Evolutionary conservation across 768 basidiomycete species (phyloP), one percentile per base, ranked within the genome.

Genomic region (Suillus brevipes): DNA sequence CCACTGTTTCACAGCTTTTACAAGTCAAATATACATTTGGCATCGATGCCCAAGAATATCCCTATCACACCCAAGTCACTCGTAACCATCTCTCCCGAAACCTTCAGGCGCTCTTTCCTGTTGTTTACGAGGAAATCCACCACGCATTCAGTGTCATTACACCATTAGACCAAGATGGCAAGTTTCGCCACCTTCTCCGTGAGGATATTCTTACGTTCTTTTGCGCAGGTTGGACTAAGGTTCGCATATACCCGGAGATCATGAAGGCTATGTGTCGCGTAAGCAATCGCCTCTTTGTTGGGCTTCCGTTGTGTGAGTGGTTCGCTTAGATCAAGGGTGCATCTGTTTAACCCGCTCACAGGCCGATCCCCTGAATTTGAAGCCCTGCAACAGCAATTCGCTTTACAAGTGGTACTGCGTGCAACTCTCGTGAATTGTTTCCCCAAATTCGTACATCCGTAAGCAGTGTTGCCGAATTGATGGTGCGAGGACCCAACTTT

Each of bases 211-310:
- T 60, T 67, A 61, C 28, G 34, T 62, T 37, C 28, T 43, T 38
- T 25, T 13, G 25, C 43, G 49, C 38, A 79, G 79, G 67, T 28
- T 79, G 78, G 78, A 62, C 65, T 16, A 67, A 68, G 52, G 60
- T 80, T 13, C 65, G 68, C 45, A 72, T 73, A 43, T 71, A 69
- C 60, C 65, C 70, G 65, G 70, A 72, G 63, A 69, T 74, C 52
- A 72, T 77, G 65, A 68, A 71, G 42, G 75, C 77, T 62, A 74
- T 75, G 61, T 76, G 74, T 68, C 77, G 79, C 66, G 72, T 69
- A 63, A 80, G 77, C 58, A 82, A 80, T 62, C 80, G 82, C 31
- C 64, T 80, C 45, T 82, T 81, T 57, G 78, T 82, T 34, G 81
- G 81, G 2, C 57, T 72, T 6, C 74, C 78, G 14, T 63, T 79